These are phyloP conservation scores for Mytilinidion resinicola DNA, from an alignment of 495 filamentous ascomycete genomes.

Conservation along the genomic window DNA sequence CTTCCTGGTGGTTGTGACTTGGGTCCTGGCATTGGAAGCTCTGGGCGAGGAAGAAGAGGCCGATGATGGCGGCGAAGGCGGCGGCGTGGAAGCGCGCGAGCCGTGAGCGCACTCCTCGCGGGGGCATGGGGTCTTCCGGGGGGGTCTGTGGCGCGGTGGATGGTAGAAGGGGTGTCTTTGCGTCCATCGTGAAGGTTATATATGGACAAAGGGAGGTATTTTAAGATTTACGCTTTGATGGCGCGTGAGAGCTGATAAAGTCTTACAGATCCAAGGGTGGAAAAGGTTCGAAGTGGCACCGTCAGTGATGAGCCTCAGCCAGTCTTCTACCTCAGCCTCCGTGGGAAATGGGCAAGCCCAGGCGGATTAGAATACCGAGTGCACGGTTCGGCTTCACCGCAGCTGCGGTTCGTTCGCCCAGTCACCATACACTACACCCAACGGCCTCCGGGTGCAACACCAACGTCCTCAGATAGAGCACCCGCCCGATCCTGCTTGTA, in stretches of 20 bases:
- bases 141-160: not conserved
- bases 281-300: too few species aligned
- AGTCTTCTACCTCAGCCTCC: too few species aligned
- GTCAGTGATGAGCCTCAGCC: too few species aligned
- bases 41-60: constrained; percentile 18
- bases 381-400: too few species aligned
- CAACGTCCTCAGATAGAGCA: too few species aligned
- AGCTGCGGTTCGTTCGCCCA: too few species aligned
- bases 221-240: not conserved
- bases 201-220: not conserved
- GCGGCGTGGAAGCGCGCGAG: constrained; percentile 19
- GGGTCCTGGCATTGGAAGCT: constrained; percentile 18
- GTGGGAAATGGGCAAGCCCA: too few species aligned
- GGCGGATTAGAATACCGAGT: too few species aligned
- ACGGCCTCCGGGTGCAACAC: too few species aligned
- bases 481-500: too few species aligned
- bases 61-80: constrained; percentile 15
- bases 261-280: not conserved
- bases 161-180: constrained; percentile 22
- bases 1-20: constrained; percentile 7
- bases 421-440: too few species aligned
- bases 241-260: not conserved
- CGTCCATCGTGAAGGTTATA: constrained; percentile 20
- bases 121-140: constrained; percentile 2
- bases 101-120: constrained; percentile 4